phyloP scores from a whole-genome alignment of 2,329 filamentous ascomycete genomes.

The Fusarium subtropicale region DNA sequence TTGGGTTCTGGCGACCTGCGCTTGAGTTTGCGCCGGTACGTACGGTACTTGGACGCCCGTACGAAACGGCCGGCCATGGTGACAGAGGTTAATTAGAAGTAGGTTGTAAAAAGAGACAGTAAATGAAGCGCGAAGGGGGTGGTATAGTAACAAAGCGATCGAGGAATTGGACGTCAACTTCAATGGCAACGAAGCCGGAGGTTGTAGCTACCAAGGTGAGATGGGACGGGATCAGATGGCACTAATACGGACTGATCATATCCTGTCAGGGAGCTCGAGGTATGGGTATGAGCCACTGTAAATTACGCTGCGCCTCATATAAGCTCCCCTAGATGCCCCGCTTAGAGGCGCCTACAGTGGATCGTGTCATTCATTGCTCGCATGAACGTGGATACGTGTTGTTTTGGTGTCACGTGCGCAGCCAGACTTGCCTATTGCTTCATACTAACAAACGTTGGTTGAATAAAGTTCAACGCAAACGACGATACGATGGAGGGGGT shows the following conservation, averaged over 20 bases:
- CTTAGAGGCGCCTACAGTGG: conserved; percentile 19
- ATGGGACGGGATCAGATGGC: conserved; percentile 14
- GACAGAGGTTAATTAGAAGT: conserved; percentile 37
- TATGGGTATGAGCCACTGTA: conserved; percentile 37
- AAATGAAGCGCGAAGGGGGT: conserved; percentile 13
- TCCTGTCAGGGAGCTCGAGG: conserved; percentile 22
- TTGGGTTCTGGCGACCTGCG: conserved; percentile 31
- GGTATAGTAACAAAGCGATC: conserved; percentile 13
- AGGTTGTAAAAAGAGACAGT: conserved; percentile 17
- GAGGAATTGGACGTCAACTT: conserved; percentile 30
- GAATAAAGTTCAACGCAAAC: not conserved
- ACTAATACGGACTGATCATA: conserved; percentile 25
- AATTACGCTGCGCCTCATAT: conserved; percentile 44
- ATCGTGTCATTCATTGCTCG: conserved; percentile 23
- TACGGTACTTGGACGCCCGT: conserved; percentile 76
- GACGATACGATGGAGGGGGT: not conserved
- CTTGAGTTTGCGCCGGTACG: conserved; percentile 52
- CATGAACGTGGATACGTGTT: conserved; percentile 26
- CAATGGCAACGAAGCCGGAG: conserved; percentile 36
- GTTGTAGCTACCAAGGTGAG: conserved; percentile 37
- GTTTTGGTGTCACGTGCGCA: conserved; percentile 35
- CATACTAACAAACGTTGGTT: not conserved
- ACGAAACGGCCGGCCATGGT: conserved; percentile 74
- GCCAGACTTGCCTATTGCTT: not conserved
- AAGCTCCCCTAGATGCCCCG: conserved; percentile 33